phyloP scores from a whole-genome alignment of 2,329 filamentous ascomycete genomes.

The Aspergillus fructus region DNA sequence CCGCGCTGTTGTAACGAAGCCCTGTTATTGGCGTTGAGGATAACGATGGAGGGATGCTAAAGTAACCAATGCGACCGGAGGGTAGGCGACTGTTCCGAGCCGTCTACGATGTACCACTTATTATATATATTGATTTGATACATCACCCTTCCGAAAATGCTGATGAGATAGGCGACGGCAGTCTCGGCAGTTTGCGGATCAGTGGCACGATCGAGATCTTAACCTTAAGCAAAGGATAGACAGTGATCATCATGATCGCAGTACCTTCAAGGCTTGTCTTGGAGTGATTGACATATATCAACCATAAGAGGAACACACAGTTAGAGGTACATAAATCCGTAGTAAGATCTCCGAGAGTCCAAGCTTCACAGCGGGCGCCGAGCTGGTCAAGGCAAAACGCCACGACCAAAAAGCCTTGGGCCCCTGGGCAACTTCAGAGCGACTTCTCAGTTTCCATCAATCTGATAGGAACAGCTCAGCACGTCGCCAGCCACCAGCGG shows the following conservation, averaged over 20 bases:
- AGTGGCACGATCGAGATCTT: conserved; percentile 9
- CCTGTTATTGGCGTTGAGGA: neutral
- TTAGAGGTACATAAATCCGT: neutral
- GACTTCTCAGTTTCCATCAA: neutral
- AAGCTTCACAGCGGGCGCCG: neutral
- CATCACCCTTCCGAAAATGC: neutral
- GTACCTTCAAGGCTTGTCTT: conserved; percentile 1
- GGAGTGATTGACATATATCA: neutral
- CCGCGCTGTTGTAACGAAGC: neutral
- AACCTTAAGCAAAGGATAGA: conserved; percentile 7
- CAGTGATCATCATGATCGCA: conserved; percentile 8
- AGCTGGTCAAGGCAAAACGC: neutral
- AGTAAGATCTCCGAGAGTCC: neutral
- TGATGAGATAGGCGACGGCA: neutral
- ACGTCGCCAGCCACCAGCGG: neutral
- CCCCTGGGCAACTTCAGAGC: neutral
- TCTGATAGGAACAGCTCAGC: conserved; percentile 20
- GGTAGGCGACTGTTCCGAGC: neutral
- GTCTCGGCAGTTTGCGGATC: neutral
- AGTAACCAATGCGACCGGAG: neutral
- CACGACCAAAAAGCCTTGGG: neutral
- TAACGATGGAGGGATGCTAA: neutral
- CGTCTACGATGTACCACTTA: neutral
- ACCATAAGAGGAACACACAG: neutral
- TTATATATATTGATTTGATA: neutral